Evolutionary conservation across 148 eudicot genomes (phyloP), one percentile per base, ranked within the genome.

Genomic region (Chenopodium quinoa): DNA sequence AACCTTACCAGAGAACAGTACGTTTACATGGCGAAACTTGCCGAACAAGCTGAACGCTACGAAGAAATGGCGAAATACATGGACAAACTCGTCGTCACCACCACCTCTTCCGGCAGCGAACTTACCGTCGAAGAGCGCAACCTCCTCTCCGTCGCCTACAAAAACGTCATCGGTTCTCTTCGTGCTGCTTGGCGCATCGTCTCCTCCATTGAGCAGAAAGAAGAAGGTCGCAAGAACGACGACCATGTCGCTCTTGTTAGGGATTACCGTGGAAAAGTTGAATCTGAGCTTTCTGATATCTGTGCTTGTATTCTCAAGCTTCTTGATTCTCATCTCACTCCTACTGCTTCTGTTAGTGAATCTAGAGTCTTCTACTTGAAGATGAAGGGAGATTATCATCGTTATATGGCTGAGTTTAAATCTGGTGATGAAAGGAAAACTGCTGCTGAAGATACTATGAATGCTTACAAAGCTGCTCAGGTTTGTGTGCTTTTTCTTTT

Each of bases 91-190:
- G 87, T 85, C 37, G 88, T 88, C 60, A 70, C 76, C 60, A 75
- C 82, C 11, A 48, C 88, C 1, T 50, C 81, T 0, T 63, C 83
- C 58, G 80, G 75, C 65, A 70, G 75, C n/a, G 91, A 89, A 69
- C 88, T 89, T 75, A 86, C 93, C 34, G 90, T 93, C 52, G 98
- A 94, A 81, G 98, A 94, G 80, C 91, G 98, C 1, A 94, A 94
- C 85, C 92, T 94, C 40, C 95, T 94, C 72, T 93, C 97, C 25
- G 98, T 94, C 19, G 98, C 98, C 50, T 94, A 94, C 86, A 94
- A 94, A 89, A 93, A 93, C 88, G 95, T 93, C 10, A 93, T 93
- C 91, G 97, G 97, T 8, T 91, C 95, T 0, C 88, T 91, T 7
- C 89, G 95, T 1, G 95, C 95, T 3, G 91, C 95, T 7, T 92